These are phyloP conservation scores for Parastagonospora avenae DNA, from an alignment of 2,329 filamentous ascomycete species.

Conservation along the genomic window DNA sequence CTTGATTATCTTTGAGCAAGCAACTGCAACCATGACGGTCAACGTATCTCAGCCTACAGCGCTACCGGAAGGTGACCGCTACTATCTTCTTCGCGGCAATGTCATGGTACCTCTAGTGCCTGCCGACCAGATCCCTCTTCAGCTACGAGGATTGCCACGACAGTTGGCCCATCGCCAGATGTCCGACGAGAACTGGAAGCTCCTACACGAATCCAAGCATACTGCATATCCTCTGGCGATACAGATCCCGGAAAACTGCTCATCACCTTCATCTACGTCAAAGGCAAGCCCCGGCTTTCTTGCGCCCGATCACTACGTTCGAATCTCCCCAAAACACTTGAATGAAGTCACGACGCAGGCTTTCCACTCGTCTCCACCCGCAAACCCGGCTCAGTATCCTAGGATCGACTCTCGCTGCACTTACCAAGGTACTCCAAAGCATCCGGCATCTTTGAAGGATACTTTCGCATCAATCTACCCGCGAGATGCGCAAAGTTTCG, in stretches of 20 bases:
- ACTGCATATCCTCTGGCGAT: slow-evolving; percentile 11
- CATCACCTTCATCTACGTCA: background rate
- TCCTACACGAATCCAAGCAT: slow-evolving; percentile 20
- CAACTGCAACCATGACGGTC: background rate
- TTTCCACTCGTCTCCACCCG: background rate
- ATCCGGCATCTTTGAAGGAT: slow-evolving; percentile 20
- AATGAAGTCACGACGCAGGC: background rate
- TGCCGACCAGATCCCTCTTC: slow-evolving; percentile 51
- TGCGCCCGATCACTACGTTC: slow-evolving; percentile 26
- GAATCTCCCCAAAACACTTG: background rate
- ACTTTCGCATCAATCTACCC: slow-evolving; percentile 33
- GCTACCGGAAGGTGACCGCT: slow-evolving; percentile 29
- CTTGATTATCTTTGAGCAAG: background rate
- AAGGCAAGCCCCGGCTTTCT: slow-evolving; percentile 9
- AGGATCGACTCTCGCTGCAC: too few relatives aligned
- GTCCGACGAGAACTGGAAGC: slow-evolving; percentile 31
- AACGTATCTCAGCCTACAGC: background rate
- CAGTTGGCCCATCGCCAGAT: slow-evolving; percentile 36
- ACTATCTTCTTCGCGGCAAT: slow-evolving; percentile 47
- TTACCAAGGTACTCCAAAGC: background rate
- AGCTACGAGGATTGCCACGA: slow-evolving; percentile 45
- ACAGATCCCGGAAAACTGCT: slow-evolving; percentile 3
- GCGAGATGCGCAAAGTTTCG: slow-evolving; percentile 31
- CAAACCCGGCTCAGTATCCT: too few relatives aligned
- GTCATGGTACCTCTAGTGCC: slow-evolving; percentile 49